Conservation (phyloP, 2,329 filamentous ascomycete species). For the Coniosporium tulheliwenetii region DNA sequence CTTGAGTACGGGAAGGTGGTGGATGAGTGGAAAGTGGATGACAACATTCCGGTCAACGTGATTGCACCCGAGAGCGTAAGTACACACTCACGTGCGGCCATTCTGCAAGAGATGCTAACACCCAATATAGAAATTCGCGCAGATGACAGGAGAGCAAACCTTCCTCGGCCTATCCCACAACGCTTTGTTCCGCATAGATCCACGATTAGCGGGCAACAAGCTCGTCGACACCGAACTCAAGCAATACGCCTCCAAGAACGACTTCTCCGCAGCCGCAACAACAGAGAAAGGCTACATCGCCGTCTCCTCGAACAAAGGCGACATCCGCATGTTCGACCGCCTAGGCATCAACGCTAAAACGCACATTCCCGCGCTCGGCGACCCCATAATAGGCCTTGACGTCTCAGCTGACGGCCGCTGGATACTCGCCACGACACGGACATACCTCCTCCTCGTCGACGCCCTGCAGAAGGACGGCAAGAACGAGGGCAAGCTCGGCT, state of each 20-base stretch:
- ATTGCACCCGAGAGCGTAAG: slow-evolving; percentile 76
- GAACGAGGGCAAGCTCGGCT: slow-evolving; percentile 95
- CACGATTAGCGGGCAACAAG: slow-evolving; percentile 78
- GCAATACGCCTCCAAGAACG: slow-evolving; percentile 93
- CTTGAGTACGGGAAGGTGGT: slow-evolving; percentile 95
- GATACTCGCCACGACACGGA: slow-evolving; percentile 86
- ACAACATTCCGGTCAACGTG: slow-evolving; percentile 81
- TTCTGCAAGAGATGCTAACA: slow-evolving; percentile 9
- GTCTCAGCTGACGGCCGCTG: slow-evolving; percentile 91
- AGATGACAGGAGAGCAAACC: slow-evolving; percentile 90
- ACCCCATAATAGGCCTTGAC: slow-evolving; percentile 87
- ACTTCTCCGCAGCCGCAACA: slow-evolving; percentile 86
- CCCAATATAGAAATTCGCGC: slow-evolving; percentile 64
- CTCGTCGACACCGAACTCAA: slow-evolving; percentile 86
- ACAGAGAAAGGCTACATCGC: slow-evolving; percentile 96
- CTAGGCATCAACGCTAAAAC: slow-evolving; percentile 97
- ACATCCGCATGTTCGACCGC: slow-evolving; percentile 90
- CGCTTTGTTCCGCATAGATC: slow-evolving; percentile 84
- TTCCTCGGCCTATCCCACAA: slow-evolving; percentile 91
- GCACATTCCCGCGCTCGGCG: slow-evolving; percentile 84
- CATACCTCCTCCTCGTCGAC: slow-evolving; percentile 88
- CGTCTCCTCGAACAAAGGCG: slow-evolving; percentile 93
- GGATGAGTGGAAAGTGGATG: slow-evolving; percentile 96
- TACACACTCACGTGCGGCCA: slow-evolving; percentile 2
- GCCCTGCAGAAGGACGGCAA: slow-evolving; percentile 82